Evolutionary conservation across 257 asterid genomes (phyloP).

Genomic region (Fraxinus cuspidata): DNA sequence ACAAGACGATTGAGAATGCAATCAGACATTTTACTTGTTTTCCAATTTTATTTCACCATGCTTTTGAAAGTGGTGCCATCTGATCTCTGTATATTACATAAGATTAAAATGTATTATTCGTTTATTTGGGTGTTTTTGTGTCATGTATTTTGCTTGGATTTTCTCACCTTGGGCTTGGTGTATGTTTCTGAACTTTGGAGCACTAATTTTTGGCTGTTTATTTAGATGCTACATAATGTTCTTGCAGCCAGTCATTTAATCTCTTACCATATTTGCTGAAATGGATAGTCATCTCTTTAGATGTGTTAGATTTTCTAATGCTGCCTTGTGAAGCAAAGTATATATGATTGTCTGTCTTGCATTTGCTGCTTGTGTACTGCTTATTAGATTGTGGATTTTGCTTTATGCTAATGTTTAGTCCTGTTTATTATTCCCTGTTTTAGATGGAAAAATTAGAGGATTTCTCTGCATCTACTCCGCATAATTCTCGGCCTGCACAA

Average conservation of each 20-base stretch:
- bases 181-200: neutral
- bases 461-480: slow-evolving; percentile 48
- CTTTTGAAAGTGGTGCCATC: neutral
- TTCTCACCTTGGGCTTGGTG: neutral
- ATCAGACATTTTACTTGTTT: neutral
- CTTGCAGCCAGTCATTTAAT: slow-evolving; percentile 5
- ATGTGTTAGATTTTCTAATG: neutral
- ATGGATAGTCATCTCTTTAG: slow-evolving; percentile 6
- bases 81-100: neutral
- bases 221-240: neutral
- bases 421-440: slow-evolving; percentile 22
- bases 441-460: slow-evolving; percentile 86
- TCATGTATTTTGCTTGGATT: slow-evolving; percentile 7
- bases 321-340: slow-evolving; percentile 3
- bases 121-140: neutral
- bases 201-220: neutral
- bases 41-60: neutral
- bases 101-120: neutral
- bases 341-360: neutral
- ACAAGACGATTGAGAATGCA: neutral
- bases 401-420: slow-evolving; percentile 13
- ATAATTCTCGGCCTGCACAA: slow-evolving; percentile 49
- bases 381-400: slow-evolving; percentile 5
- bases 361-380: slow-evolving; percentile 19
- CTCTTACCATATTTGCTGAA: slow-evolving; percentile 18